Percentiles rank a stretch among this genome's conserved stretches.
Conservation (phyloP, 2,329 filamentous ascomycete species). For the Phialophora verrucosa region DNA sequence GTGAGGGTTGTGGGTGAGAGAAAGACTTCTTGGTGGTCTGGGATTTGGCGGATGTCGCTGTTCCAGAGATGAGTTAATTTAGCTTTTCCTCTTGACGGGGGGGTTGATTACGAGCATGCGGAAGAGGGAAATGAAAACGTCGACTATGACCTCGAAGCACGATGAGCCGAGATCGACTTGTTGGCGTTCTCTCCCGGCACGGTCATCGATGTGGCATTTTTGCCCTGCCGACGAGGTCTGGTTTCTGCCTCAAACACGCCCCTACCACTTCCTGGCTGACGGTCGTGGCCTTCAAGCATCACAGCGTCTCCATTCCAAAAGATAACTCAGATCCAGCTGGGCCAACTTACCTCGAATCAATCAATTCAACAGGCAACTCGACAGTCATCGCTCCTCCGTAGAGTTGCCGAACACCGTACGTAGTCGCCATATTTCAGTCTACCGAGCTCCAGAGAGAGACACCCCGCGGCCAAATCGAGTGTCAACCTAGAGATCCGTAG, state of each 20-base stretch:
- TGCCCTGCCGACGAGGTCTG: not conserved
- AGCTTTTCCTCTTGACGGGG: not conserved
- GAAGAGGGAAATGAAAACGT: not conserved
- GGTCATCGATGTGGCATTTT: not conserved
- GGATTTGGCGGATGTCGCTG: slow-evolving; percentile 40
- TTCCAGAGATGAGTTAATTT: not conserved
- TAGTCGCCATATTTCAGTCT: not conserved
- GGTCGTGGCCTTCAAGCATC: not conserved
- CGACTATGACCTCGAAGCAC: not conserved
- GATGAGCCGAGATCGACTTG: not conserved
- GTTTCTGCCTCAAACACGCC: not conserved
- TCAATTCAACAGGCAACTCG: slow-evolving; percentile 34
- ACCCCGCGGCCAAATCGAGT: not conserved
- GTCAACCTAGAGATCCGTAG: not conserved
- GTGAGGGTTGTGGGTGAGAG: slow-evolving; percentile 83
- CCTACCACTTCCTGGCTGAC: not conserved
- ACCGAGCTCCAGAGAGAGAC: not conserved
- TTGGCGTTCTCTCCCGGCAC: not conserved
- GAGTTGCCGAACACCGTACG: slow-evolving; percentile 31
- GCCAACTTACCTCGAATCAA: slow-evolving; percentile 38
- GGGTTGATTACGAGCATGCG: not conserved
- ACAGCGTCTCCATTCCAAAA: not conserved
- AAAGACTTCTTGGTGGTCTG: slow-evolving; percentile 86
- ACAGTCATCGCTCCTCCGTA: slow-evolving; percentile 40
- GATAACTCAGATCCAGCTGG: not conserved